phyloP scores from a whole-genome alignment of 148 eudicot species.

The Spergularia bocconei region DNA sequence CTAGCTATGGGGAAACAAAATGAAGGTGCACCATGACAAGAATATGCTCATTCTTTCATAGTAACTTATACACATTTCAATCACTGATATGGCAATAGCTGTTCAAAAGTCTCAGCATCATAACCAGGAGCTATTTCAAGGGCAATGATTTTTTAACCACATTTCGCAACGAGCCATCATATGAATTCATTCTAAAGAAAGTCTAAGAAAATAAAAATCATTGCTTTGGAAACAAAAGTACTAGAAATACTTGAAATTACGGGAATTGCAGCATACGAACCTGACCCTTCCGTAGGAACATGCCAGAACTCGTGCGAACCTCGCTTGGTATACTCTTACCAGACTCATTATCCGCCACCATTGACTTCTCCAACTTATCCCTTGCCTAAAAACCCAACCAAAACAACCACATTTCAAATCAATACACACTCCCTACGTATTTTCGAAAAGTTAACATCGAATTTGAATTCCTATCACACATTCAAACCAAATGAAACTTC shows the following conservation, averaged over 20 bases:
- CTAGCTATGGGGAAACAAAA: neutral
- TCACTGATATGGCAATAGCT: neutral
- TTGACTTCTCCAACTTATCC: constrained; percentile 74
- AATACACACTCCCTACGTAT: neutral
- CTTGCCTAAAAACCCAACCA: constrained; percentile 48
- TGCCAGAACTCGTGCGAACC: constrained; percentile 83
- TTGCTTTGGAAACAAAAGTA: neutral
- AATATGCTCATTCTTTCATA: neutral
- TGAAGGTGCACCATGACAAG: neutral
- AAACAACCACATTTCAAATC: constrained; percentile 2
- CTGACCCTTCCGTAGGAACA: constrained; percentile 71
- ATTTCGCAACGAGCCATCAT: neutral
- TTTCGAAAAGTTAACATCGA: too few species aligned
- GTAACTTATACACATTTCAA: neutral
- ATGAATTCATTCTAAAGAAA: too few species aligned
- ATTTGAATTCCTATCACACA: too few species aligned
- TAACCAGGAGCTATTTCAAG: neutral
- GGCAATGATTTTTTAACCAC: neutral
- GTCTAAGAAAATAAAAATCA: neutral
- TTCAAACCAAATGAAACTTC: too few species aligned
- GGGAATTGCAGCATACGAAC: constrained; percentile 32
- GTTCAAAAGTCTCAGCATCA: neutral
- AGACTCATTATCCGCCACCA: constrained; percentile 84
- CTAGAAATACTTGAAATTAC: neutral
- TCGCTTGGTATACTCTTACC: constrained; percentile 70